Evolutionary conservation across 2,329 filamentous ascomycete species (phyloP), one percentile per base, ranked within the genome.

Genomic region (Pseudopyrenochaeta lycopersici): DNA sequence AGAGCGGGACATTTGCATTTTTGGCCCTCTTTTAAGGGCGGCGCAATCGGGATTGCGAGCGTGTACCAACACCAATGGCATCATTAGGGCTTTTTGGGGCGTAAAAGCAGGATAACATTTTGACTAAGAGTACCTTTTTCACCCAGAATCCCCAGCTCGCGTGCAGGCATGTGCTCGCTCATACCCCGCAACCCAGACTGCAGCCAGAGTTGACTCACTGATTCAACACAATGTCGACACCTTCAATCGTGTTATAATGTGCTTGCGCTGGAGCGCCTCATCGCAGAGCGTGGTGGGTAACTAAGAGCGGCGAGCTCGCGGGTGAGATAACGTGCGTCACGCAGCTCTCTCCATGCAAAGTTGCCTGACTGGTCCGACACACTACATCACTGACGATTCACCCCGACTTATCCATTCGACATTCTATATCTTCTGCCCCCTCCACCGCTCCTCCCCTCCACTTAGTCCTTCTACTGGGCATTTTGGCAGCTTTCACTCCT

Each of bases 21-120:
- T 44, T 20, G 39, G 21, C 21, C 15, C n/a, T n/a, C n/a, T n/a
- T n/a, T n/a, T n/a, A n/a, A 31, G 46, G 30, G 14, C 17, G 54
- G 51, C 54, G 54, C 51, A 54, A 41, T 17, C 3, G 43, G 43
- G 39, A 39, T 33, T 54, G 39, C 35, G 21, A 39, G 31, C 32
- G 42, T 49, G 49, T 53, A 14, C 21, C 17, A 27, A 5, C 23
- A 27, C 9, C 23, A 27, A 4, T 27, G 11, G 17, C 15, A 30
- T 41, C 33, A 41, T 38, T 43, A 23, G n/a, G 43, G 18, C 30
- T 38, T 27, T 47, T 32, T 18, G 38, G 21, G 30, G 42, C 41
- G 29, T 44, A n/a, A 44, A 30, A 44, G 30, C 41, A n/a, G 30
- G 41, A n/a, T 41, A 18, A 48, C 41, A 51, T n/a, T 27, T 27